Conservation (phyloP, 2,329 filamentous ascomycete genomes). For the Colletotrichum incanum region DNA sequence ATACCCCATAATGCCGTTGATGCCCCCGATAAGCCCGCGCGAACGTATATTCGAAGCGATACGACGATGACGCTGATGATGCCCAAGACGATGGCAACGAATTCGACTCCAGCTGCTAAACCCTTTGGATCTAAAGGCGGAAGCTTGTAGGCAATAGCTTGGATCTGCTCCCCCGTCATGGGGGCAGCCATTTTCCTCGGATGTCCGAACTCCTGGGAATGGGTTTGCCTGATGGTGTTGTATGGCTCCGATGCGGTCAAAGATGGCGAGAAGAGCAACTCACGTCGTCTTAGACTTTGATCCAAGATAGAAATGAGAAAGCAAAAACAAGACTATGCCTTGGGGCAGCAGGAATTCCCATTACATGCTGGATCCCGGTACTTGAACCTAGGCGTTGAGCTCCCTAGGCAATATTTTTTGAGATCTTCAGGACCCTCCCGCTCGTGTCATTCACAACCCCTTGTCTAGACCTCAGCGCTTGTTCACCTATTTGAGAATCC, state of each 20-base stretch:
- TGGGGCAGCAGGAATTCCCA: no score
- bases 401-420: no score
- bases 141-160: conserved; percentile 12
- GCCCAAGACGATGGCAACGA: conserved; percentile 2
- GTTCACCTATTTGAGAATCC: no score
- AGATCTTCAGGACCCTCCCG: no score
- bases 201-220: background rate
- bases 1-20: conserved; percentile 23
- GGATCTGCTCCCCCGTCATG: conserved; percentile 26
- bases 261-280: background rate
- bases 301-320: background rate
- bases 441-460: no score
- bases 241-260: background rate
- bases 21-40: conserved; percentile 25
- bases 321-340: background rate
- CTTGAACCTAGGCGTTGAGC: no score
- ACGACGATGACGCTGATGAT: conserved; percentile 1
- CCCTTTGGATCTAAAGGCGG: conserved; percentile 9
- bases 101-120: conserved; percentile 14
- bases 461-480: no score
- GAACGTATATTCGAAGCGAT: conserved; percentile 15
- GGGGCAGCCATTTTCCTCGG: conserved; percentile 3
- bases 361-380: no score
- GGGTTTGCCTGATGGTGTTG: background rate
- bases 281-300: background rate